Conservation (phyloP, 2,329 filamentous ascomycete species). For the Neofusicoccum umdonicola region DNA sequence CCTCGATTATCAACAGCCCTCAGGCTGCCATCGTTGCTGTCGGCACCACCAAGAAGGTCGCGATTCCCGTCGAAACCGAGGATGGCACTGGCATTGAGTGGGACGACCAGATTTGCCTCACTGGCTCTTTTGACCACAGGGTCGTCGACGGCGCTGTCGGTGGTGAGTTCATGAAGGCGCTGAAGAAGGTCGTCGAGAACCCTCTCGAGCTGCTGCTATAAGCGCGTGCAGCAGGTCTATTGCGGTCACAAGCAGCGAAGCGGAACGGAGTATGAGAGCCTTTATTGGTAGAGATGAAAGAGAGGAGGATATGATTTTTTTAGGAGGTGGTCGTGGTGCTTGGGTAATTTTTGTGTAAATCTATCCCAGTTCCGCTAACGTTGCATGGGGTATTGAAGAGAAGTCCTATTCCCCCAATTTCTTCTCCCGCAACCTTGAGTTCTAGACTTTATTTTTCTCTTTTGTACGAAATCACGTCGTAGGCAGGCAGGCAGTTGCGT, state of each 20-base stretch:
- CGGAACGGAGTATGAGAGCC: neutral
- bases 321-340: neutral
- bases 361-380: slow-evolving; percentile 7
- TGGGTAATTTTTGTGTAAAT: slow-evolving; percentile 16
- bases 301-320: neutral
- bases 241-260: slow-evolving; percentile 2
- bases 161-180: slow-evolving; percentile 91
- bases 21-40: slow-evolving; percentile 95
- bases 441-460: slow-evolving; percentile 6
- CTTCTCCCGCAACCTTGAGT: neutral
- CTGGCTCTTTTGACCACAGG: slow-evolving; percentile 97
- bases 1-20: slow-evolving; percentile 97
- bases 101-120: slow-evolving; percentile 96
- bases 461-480: neutral
- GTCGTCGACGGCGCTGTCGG: slow-evolving; percentile 95
- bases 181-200: slow-evolving; percentile 98
- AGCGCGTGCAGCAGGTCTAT: neutral
- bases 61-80: slow-evolving; percentile 77
- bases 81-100: slow-evolving; percentile 78
- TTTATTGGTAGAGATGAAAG: neutral
- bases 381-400: neutral
- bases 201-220: slow-evolving; percentile 91
- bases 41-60: slow-evolving; percentile 93
- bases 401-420: slow-evolving; percentile 10
- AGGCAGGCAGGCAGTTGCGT: neutral